Percentiles rank a stretch among this genome's conserved stretches.
phyloP scores from a whole-genome alignment of 2,329 filamentous ascomycete genomes.

The Fusarium verticillioides region DNA sequence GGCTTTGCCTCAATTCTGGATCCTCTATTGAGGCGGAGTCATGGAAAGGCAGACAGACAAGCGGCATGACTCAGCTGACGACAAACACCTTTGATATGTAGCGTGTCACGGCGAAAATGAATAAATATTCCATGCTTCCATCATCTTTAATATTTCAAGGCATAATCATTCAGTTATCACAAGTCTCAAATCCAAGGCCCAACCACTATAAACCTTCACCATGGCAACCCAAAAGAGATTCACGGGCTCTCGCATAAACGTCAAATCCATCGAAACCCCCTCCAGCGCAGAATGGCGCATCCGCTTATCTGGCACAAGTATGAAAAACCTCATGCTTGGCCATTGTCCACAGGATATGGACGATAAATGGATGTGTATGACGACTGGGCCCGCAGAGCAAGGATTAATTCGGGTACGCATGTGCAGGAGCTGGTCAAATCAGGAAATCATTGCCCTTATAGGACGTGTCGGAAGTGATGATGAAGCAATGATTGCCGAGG shows the following conservation, averaged over 20 bases:
- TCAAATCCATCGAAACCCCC: not conserved
- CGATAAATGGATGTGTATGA: conserved; percentile 18
- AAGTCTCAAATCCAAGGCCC: not conserved
- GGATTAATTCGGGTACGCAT: conserved; percentile 15
- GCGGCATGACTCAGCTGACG: conserved; percentile 1
- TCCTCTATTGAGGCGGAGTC: not conserved
- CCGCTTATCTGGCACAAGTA: conserved; percentile 13
- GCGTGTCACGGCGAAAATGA: not conserved
- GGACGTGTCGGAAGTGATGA: not conserved
- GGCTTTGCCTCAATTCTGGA: not conserved
- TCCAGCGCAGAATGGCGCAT: conserved; percentile 9
- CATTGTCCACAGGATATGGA: conserved; percentile 18
- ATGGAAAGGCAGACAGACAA: not conserved
- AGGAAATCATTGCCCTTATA: conserved; percentile 6
- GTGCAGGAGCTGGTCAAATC: conserved; percentile 23
- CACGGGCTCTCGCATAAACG: not conserved
- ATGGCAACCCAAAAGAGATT: not conserved
- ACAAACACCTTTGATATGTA: not conserved
- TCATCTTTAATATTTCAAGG: not conserved
- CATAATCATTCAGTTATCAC: accelerated
- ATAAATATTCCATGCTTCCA: not conserved
- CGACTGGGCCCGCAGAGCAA: conserved; percentile 2
- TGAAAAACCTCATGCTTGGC: conserved; percentile 28
- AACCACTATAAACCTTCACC: not conserved
- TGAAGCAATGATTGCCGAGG: not conserved